Base-by-base conservation (phyloP, 306 rosid species). In the Trifolium pratense region DNA sequence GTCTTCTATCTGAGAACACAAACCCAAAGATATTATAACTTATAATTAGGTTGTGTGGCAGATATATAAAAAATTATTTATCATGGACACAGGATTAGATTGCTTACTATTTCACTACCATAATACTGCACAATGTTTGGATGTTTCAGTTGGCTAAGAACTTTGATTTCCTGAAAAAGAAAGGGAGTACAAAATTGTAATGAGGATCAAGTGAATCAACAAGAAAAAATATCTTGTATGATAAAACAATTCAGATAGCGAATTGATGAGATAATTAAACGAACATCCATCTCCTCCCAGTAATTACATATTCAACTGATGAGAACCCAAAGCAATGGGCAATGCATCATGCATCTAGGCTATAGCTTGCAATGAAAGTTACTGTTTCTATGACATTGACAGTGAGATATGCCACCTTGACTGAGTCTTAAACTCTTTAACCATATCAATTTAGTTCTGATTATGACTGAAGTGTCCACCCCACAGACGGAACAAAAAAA, bases 101-200 rank as follows among this genome's bases (percentile, higher is more conserved):
- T 79, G 79, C 99, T 88, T 82, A 95, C 99, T 80, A 85, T 83
- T 83, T 95, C 96, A 69, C 99, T 87, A 53, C 99, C 99, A 69
- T 82, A 91, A 74, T 95, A 95, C 87, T 91, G 97, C 78, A 91
- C 99, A 70, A 95, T 91, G 77, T 95, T 95, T 56, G 85, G 92
- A 86, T 95, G 99, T 79, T 90, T 83, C 66, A 91, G 86, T 32
- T 91, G 84, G 78, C 99, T 90, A 48, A 95, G 99, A 80, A 91
- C 84, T 70, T 87, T 88, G 80, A 95, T 95, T 84, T 95, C 99
- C 99, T 94, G 90, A 43, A 65, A 82, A 66, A 34, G 62, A 39
- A 14, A 51, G 5, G 46, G 20, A 21, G 26, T 32, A 21, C 5
- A 39, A 46, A 56, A 20, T 52, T 16, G 65, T 31, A 60, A 75